phyloP scores from a whole-genome alignment of 208 protist species.

The Leishmania tropica region DNA sequence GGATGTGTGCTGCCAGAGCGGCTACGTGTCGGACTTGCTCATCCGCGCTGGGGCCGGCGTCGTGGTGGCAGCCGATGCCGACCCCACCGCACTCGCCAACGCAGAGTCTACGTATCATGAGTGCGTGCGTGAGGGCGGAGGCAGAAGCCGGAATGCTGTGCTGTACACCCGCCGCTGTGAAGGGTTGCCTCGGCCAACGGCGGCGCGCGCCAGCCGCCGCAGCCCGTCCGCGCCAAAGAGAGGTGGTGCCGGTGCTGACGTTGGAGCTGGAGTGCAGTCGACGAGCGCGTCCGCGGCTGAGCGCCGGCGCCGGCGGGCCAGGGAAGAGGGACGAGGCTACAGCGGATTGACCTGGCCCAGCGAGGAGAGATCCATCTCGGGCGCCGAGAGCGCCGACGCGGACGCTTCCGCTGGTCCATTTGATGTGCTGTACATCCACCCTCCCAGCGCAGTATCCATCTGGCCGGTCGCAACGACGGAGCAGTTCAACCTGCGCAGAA shows the following conservation, averaged over 20 bases:
- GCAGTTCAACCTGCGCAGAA: slow-evolving; percentile 3
- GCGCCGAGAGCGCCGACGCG: neutral
- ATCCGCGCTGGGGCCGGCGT: slow-evolving; percentile 57
- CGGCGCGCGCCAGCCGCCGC: neutral
- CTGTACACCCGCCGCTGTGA: slow-evolving; percentile 29
- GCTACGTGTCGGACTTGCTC: slow-evolving; percentile 65
- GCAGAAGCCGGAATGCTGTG: slow-evolving; percentile 8
- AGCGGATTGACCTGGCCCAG: slow-evolving; percentile 4
- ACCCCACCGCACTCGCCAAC: slow-evolving; percentile 41
- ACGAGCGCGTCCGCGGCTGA: slow-evolving; percentile 27
- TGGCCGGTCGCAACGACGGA: slow-evolving; percentile 18
- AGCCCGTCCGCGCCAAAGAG: neutral
- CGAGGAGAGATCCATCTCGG: neutral
- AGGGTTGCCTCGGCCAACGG: slow-evolving; percentile 19
- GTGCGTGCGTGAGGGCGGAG: slow-evolving; percentile 48
- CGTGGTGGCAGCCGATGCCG: slow-evolving; percentile 57
- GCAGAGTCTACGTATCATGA: slow-evolving; percentile 71
- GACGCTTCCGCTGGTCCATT: slow-evolving; percentile 9
- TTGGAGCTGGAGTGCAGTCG: neutral
- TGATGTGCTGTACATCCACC: slow-evolving; percentile 32
- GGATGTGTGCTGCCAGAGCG: slow-evolving; percentile 80
- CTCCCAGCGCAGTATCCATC: slow-evolving; percentile 4
- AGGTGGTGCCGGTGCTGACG: neutral
- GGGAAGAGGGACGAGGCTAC: slow-evolving; percentile 29
- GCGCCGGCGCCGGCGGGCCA: slow-evolving; percentile 30